Conservation (phyloP, 2,329 filamentous ascomycete species). For the Verticillium longisporum region DNA sequence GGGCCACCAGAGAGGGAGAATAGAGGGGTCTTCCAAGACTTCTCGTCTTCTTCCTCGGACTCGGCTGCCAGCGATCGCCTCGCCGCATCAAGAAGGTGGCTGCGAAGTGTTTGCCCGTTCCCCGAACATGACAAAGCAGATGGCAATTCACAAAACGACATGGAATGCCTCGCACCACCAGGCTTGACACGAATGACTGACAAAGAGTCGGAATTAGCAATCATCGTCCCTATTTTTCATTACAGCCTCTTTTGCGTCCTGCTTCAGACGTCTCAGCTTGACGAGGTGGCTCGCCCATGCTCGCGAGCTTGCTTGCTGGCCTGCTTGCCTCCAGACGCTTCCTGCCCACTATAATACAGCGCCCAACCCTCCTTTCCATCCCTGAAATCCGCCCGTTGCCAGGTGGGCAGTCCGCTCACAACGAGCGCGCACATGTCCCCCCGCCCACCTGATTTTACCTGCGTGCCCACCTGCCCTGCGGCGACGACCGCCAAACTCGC, state of each 20-base stretch:
- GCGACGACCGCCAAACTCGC: background rate
- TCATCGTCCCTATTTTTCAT: background rate
- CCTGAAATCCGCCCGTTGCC: background rate
- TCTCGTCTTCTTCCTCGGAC: background rate
- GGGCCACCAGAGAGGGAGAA: background rate
- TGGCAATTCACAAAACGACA: too few relatives aligned
- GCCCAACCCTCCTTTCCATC: background rate
- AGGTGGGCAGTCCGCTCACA: background rate
- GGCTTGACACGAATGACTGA: background rate
- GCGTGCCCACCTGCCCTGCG: background rate
- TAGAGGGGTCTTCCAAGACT: background rate
- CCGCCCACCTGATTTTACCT: background rate
- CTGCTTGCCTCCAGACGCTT: background rate
- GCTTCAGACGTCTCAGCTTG: background rate
- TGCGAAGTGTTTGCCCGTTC: background rate
- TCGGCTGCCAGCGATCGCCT: background rate
- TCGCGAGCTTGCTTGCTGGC: background rate
- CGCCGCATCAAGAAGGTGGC: background rate
- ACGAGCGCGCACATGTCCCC: background rate
- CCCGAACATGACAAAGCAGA: background rate
- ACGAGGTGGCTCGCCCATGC: background rate
- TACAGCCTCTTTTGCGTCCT: background rate
- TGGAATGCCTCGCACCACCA: background rate
- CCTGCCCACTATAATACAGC: background rate
- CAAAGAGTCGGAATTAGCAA: background rate